These are phyloP conservation scores for Rheum nobile DNA, from an alignment of 148 eudicot genomes.

Conservation along the genomic window DNA sequence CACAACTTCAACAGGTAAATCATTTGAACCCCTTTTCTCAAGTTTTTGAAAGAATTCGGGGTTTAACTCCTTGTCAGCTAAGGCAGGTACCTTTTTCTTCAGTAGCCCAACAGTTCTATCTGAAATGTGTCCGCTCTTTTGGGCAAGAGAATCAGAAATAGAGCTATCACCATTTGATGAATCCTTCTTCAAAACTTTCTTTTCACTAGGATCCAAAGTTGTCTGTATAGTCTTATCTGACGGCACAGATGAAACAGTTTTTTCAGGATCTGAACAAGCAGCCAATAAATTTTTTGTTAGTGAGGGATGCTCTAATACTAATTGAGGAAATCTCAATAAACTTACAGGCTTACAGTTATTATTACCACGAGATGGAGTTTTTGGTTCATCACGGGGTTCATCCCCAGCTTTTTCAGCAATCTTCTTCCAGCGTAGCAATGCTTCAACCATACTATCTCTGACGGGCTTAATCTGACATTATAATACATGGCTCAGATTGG, in stretches of 20 bases:
- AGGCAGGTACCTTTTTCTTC: conserved; percentile 71
- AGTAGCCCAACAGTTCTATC: conserved; percentile 71
- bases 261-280: conserved; percentile 41
- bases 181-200: conserved; percentile 30
- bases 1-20: conserved; percentile 78
- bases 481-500: background rate
- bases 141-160: conserved; percentile 31
- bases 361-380: conserved; percentile 41
- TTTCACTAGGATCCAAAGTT: conserved; percentile 22
- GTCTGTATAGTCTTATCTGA: conserved; percentile 30
- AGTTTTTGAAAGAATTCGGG: conserved; percentile 94
- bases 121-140: conserved; percentile 37
- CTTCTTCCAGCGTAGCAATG: conserved; percentile 81
- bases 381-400: conserved; percentile 37
- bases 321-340: conserved; percentile 1
- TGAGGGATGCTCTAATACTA: conserved; percentile 4
- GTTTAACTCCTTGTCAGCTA: conserved; percentile 76
- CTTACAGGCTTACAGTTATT: conserved; percentile 8
- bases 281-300: background rate
- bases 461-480: conserved; percentile 77
- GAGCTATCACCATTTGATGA: conserved; percentile 33
- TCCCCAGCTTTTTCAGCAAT: conserved; percentile 61
- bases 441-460: conserved; percentile 89
- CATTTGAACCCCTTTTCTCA: conserved; percentile 58
- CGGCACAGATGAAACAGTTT: conserved; percentile 25